Percentiles rank a stretch among this genome's conserved stretches.
These are phyloP conservation scores for Aechmea fasciata DNA, from an alignment of 176 grass and related monocot genomes.

Conservation along the genomic window DNA sequence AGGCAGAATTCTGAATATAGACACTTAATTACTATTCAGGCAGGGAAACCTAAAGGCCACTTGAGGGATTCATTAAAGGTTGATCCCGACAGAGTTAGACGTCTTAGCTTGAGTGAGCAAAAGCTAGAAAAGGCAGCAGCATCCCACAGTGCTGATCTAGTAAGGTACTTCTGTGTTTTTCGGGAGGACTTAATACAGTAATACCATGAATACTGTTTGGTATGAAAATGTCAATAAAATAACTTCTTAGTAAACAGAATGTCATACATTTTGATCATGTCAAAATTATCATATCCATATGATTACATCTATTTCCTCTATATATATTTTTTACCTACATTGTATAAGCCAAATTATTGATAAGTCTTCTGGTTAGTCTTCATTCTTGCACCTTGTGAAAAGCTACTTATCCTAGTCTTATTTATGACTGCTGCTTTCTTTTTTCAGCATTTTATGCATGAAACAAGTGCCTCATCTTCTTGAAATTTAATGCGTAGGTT, in stretches of 20 bases:
- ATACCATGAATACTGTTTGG: neutral
- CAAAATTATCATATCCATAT: too few relatives aligned
- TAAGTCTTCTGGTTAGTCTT: too few relatives aligned
- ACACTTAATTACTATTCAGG: slow-evolving; percentile 72
- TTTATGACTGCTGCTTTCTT: neutral
- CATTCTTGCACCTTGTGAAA: too few relatives aligned
- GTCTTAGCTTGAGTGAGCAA: slow-evolving; percentile 79
- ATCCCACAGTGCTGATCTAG: slow-evolving; percentile 57
- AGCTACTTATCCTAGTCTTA: too few relatives aligned
- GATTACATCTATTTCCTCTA: too few relatives aligned
- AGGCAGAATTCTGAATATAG: slow-evolving; percentile 51
- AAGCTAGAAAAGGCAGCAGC: slow-evolving; percentile 48
- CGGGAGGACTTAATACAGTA: neutral
- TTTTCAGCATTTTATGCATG: neutral
- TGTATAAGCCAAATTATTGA: too few relatives aligned
- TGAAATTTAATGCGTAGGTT: slow-evolving; percentile 41
- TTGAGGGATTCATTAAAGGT: slow-evolving; percentile 51
- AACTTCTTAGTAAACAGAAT: neutral
- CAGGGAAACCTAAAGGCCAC: slow-evolving; percentile 87
- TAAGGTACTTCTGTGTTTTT: slow-evolving; percentile 49
- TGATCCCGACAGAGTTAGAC: slow-evolving; percentile 52
- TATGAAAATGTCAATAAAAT: neutral
- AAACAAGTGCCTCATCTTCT: neutral
- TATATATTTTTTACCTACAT: too few relatives aligned
- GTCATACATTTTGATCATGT: too few relatives aligned